A percentile compares a stretch with the other conserved stretches of the same genome.
phyloP scores from a whole-genome alignment of 139 green algal genomes.

The Picochlorum sp. region DNA sequence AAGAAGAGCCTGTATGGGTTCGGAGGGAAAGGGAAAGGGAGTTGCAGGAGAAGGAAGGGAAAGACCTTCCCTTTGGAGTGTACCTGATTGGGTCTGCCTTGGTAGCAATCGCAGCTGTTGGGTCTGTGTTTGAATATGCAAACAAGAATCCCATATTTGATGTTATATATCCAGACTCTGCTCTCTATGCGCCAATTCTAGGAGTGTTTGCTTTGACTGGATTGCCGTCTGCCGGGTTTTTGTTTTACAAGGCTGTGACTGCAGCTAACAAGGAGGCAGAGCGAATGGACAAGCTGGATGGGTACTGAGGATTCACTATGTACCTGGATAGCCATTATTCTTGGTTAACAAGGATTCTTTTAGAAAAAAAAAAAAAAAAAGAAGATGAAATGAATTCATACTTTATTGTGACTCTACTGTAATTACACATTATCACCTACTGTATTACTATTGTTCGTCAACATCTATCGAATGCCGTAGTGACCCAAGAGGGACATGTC shows the following conservation, averaged over 20 bases:
- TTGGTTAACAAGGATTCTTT: no score
- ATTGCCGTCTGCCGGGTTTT: constrained; percentile 52
- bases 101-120: constrained; percentile 69
- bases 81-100: constrained; percentile 63
- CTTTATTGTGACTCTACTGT: no score
- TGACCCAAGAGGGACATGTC: no score
- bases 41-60: constrained; percentile 28
- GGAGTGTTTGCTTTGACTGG: constrained; percentile 69
- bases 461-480: no score
- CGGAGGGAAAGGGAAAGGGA: constrained; percentile 59
- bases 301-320: constrained; percentile 30
- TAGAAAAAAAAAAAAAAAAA: background rate
- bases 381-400: background rate
- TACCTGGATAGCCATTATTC: background rate
- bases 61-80: constrained; percentile 56
- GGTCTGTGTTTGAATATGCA: constrained; percentile 50
- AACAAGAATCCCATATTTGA: constrained; percentile 49
- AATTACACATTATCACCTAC: no score
- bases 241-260: constrained; percentile 65
- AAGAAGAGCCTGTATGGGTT: constrained; percentile 60
- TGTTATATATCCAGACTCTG: constrained; percentile 39
- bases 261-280: constrained; percentile 63
- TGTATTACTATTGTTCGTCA: no score
- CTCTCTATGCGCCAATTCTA: constrained; percentile 65
- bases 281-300: constrained; percentile 59